phyloP scores from a whole-genome alignment of 345 rosid species.

The Mallotus nudiflorus region DNA sequence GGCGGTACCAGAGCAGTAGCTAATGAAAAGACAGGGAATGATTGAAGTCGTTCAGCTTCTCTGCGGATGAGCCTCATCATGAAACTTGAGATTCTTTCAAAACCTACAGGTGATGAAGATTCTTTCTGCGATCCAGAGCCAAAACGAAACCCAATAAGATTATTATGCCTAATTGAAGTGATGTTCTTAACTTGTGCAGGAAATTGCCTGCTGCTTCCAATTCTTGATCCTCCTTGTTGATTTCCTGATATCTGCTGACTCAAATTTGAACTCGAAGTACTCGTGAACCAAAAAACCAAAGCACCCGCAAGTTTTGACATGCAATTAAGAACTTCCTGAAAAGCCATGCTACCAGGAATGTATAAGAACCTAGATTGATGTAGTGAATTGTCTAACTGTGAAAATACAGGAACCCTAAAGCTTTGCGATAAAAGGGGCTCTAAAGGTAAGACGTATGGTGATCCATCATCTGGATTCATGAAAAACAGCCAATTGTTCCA shows the following conservation, averaged over 20 bases:
- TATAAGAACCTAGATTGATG: conserved; percentile 35
- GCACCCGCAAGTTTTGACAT: conserved; percentile 64
- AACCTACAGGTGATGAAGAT: conserved; percentile 30
- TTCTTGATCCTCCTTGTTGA: conserved; percentile 28
- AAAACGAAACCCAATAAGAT: conserved; percentile 37
- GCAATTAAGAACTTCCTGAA: conserved; percentile 60
- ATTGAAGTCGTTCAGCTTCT: conserved; percentile 62
- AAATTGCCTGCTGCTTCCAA: conserved; percentile 38
- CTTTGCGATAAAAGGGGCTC: conserved; percentile 43
- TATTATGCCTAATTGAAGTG: conserved; percentile 27
- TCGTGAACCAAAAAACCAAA: conserved; percentile 52
- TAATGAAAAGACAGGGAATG: conserved; percentile 57
- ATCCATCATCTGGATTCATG: conserved; percentile 51
- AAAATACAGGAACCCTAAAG: conserved; percentile 43
- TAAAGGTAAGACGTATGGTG: conserved; percentile 45
- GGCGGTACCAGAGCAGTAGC: conserved; percentile 69
- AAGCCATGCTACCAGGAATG: conserved; percentile 46
- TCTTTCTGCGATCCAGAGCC: conserved; percentile 30
- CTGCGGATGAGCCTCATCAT: conserved; percentile 45
- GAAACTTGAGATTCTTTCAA: conserved; percentile 47
- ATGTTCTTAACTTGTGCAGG: conserved; percentile 33
- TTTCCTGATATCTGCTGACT: conserved; percentile 38
- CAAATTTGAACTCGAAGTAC: conserved; percentile 48
- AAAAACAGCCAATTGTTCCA: conserved; percentile 42
- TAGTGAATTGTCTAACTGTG: conserved; percentile 36